Evolutionary conservation across 202 grass and related monocot species (phyloP).

Genomic region (Zoysia matrella): DNA sequence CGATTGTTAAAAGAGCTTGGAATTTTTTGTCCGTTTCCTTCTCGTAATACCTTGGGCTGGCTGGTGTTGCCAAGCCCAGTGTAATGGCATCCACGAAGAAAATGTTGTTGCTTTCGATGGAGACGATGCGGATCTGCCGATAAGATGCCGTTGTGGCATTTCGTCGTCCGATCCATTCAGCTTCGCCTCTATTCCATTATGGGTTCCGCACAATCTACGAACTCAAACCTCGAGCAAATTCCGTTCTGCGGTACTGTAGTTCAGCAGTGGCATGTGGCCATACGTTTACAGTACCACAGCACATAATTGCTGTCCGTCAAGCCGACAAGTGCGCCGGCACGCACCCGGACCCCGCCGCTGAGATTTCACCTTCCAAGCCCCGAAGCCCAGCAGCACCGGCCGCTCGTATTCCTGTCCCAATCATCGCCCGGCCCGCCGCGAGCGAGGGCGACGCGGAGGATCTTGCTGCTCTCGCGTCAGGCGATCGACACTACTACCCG

Average conservation of each 20-base stretch:
- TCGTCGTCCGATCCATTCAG: background rate
- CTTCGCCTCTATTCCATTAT: background rate
- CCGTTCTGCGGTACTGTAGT: background rate
- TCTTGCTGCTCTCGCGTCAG: background rate
- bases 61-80: too few species aligned
- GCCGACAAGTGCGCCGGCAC: too few species aligned
- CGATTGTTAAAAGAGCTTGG: too few species aligned
- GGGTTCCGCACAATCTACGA: background rate
- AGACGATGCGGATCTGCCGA: too few species aligned
- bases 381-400: background rate
- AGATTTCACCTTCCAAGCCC: background rate
- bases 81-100: too few species aligned
- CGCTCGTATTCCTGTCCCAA: background rate
- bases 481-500: background rate
- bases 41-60: too few species aligned
- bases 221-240: background rate
- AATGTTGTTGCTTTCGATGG: too few species aligned
- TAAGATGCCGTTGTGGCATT: too few species aligned
- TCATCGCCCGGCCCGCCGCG: background rate
- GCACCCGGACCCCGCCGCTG: background rate
- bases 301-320: background rate
- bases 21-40: too few species aligned
- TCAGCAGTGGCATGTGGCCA: background rate
- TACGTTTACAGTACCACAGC: background rate
- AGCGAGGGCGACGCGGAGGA: constrained; percentile 9